Base-by-base conservation (phyloP, 352 stramenopile genomes). In the Phytophthora rubi region DNA sequence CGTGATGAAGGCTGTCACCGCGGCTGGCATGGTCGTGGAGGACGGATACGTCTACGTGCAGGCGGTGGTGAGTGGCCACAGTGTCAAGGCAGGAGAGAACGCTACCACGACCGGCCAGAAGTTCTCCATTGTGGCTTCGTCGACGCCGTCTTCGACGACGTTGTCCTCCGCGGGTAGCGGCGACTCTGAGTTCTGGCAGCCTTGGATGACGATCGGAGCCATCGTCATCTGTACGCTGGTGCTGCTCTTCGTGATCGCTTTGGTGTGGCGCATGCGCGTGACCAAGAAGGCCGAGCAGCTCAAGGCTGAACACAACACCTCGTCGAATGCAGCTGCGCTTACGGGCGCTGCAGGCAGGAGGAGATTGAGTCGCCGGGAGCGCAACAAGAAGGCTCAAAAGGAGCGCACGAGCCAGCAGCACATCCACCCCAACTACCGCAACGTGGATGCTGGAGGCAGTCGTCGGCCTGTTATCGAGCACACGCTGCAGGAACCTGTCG, bases 81-180 rank as follows among this genome's bases (percentile, higher is more conserved):
- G 86, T 48, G 85, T 95, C 52, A 89, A 92, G 59, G 81, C 82
- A 0, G 83, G 80, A 5, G 56, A 79, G 9, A 79, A 79, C 54
- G 63, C 75, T 0, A 79, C 75, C 2, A 82, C 71, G 7, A 79
- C 62, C 1, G 81, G 81, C 1, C 87, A 95, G 55, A 71, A 81
- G 30, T 95, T 93, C 45, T 80, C 87, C 26, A 79, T 95, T 6
- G 87, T 95, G n/a, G 87, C 87, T 6, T 95, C 87, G 2, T 92
- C 87, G 3, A 88, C 81, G 0, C 81, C 85, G 9, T 83, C 76
- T 0, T 79, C 68, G 0, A 81, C 85, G 1, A 77, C 75, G 6
- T 79, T 81, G 6, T 74, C 56, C 9, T 63, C 71, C 9, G 35
- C 33, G 1, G 48, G 26, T 0, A 49, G 18, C 1, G 55, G 49